Evolutionary conservation across 2,329 filamentous ascomycete species (phyloP).

Genomic region (Colletotrichum costaricense): DNA sequence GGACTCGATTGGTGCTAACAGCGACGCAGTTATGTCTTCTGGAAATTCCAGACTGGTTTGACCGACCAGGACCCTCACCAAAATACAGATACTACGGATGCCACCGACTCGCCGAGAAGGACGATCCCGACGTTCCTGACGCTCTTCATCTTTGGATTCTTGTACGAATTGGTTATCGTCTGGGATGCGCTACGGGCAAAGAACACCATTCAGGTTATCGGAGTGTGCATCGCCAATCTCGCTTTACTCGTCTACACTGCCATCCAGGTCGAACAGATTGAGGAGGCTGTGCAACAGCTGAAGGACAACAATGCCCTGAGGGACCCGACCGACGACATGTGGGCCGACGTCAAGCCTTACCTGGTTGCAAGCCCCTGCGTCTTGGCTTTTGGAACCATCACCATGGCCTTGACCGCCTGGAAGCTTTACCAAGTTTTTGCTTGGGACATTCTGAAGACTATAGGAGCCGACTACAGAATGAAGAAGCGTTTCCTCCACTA

Average conservation of each 20-base stretch:
- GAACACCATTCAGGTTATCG: constrained; percentile 98
- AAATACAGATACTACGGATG: constrained; percentile 52
- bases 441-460: constrained; percentile 99
- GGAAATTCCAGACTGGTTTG: constrained; percentile 79
- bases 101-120: constrained; percentile 66
- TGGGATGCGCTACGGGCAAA: constrained; percentile 95
- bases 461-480: constrained; percentile 95
- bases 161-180: constrained; percentile 90
- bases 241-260: constrained; percentile 92
- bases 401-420: constrained; percentile 85
- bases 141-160: constrained; percentile 95
- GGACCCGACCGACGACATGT: constrained; percentile 62
- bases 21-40: constrained; percentile 84
- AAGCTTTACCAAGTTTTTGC: constrained; percentile 99
- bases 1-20: not conserved
- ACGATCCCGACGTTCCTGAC: constrained; percentile 96
- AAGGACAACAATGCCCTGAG: constrained; percentile 47
- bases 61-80: constrained; percentile 31
- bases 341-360: constrained; percentile 77
- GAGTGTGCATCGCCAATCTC: constrained; percentile 91
- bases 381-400: constrained; percentile 78
- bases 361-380: constrained; percentile 88
- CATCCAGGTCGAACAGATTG: constrained; percentile 92
- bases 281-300: constrained; percentile 74
- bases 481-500: constrained; percentile 97